Evolutionary conservation across 2,329 filamentous ascomycete genomes (phyloP).

Genomic region (Bimuria novae-zelandiae): DNA sequence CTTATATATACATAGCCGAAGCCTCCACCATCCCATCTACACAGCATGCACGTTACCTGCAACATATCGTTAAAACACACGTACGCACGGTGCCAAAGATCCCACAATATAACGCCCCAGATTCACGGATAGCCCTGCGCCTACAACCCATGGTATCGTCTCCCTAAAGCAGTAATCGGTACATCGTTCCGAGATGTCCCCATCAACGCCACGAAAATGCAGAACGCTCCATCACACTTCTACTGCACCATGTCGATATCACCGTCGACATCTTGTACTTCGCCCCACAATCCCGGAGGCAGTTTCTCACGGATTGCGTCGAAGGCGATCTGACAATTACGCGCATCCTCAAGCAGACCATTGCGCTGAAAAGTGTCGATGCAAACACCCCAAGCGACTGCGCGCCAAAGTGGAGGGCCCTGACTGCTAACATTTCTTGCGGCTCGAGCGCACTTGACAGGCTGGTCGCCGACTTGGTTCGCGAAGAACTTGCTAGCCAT

Average conservation of each 20-base stretch:
- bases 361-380: conserved; percentile 35
- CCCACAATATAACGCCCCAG: background rate
- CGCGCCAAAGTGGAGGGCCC: conserved; percentile 34
- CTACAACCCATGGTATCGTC: conserved; percentile 5
- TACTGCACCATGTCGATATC: conserved; percentile 19
- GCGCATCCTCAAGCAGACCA: conserved; percentile 33
- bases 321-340: conserved; percentile 22
- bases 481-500: conserved; percentile 85
- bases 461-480: conserved; percentile 70
- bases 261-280: conserved; percentile 25
- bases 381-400: conserved; percentile 38
- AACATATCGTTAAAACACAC: background rate
- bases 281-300: conserved; percentile 28
- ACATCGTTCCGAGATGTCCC: background rate
- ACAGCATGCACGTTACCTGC: background rate
- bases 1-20: too few relatives aligned
- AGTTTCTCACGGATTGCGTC: conserved; percentile 28
- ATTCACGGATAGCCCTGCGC: background rate
- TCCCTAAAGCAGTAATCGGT: background rate
- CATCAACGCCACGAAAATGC: conserved; percentile 1
- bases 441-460: conserved; percentile 54
- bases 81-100: background rate
- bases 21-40: background rate
- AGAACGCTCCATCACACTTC: background rate
- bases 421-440: conserved; percentile 33